phyloP scores from a whole-genome alignment of 2,329 filamentous ascomycete genomes.

The Aspergillus unguis region DNA sequence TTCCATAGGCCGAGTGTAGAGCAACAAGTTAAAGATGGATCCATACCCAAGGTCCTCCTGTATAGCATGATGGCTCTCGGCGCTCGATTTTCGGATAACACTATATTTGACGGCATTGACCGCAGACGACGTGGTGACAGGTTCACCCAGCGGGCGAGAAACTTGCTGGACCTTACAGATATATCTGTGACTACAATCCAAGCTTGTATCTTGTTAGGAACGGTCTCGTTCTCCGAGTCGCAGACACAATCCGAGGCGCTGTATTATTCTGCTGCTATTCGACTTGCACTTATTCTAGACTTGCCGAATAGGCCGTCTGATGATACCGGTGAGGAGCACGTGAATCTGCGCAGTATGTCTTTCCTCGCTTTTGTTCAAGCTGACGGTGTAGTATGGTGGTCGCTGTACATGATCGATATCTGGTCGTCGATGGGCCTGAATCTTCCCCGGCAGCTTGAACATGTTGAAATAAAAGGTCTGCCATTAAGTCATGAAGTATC shows the following conservation, averaged over 20 bases:
- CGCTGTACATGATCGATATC: slow-evolving; percentile 42
- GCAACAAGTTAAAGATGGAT: neutral
- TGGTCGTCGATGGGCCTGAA: slow-evolving; percentile 40
- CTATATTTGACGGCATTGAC: neutral
- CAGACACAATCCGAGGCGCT: slow-evolving; percentile 33
- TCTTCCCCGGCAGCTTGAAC: slow-evolving; percentile 32
- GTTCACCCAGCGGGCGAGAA: neutral
- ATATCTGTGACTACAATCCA: slow-evolving; percentile 39
- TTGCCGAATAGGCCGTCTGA: slow-evolving; percentile 31
- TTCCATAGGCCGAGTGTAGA: neutral
- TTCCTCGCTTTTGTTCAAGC: slow-evolving; percentile 12
- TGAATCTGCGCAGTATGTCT: neutral
- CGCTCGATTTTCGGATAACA: neutral
- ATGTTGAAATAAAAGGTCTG: slow-evolving; percentile 26
- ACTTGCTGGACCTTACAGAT: slow-evolving; percentile 34
- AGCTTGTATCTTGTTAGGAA: slow-evolving; percentile 40
- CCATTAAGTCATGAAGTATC: slow-evolving; percentile 35
- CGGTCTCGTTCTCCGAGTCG: slow-evolving; percentile 35
- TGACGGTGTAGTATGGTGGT: slow-evolving; percentile 39
- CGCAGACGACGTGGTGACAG: neutral
- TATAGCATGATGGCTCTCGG: slow-evolving; percentile 1
- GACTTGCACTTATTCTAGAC: slow-evolving; percentile 37
- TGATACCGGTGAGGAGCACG: slow-evolving; percentile 16
- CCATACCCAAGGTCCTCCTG: neutral
- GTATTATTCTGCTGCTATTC: slow-evolving; percentile 39